Evolutionary conservation across 805 yeast genomes (phyloP), one percentile per base, ranked within the genome.

Genomic region (Kuraishia cidri): DNA sequence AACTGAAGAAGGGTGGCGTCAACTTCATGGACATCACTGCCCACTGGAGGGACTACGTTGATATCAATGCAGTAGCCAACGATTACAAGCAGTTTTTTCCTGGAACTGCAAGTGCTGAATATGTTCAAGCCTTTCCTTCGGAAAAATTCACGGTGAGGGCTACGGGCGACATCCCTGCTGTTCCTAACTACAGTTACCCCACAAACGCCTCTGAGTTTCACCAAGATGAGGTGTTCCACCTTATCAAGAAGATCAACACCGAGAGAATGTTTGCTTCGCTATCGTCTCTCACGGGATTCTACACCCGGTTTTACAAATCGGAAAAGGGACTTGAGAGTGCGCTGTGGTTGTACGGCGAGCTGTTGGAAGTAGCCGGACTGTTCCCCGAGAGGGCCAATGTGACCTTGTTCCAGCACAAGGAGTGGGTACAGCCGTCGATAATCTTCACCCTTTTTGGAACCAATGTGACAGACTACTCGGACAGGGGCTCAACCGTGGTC

Each of bases 381-480:
- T 47, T 60, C 4, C 45, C 54, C 12, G 38, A 48, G 5, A 32
- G n/a, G 42, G 55, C 34, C 44, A 58, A 63, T 13, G 54, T 74
- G 25, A 53, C 57, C 0, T 66, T 79, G 34, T 60, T 83, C 38
- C 56, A 67, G 17, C 96, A 88, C 52, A 46, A 63, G 3, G 66
- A 58, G 2, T 88, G 95, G 95, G 64, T 61, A 40, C 97, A 88
- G 56, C 78, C 70, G 47, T 79, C 92, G 3, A 62, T 85, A 3
- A 68, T 88, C 32, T 84, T 83, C 7, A 62, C 67, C 11, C 64
- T 88, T 28, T 65, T 67, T 5, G 86, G 87, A 13, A 41, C 38
- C 12, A 37, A 54, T 29, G 41, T 58, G 23, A 47, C 56, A 24
- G 43, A 43, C 27, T 50, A 62, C 2, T 69, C 69, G 15, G 64